These are phyloP conservation scores for Hirschioporus abietinus DNA, from an alignment of 768 basidiomycete genomes.

Conservation along the genomic window DNA sequence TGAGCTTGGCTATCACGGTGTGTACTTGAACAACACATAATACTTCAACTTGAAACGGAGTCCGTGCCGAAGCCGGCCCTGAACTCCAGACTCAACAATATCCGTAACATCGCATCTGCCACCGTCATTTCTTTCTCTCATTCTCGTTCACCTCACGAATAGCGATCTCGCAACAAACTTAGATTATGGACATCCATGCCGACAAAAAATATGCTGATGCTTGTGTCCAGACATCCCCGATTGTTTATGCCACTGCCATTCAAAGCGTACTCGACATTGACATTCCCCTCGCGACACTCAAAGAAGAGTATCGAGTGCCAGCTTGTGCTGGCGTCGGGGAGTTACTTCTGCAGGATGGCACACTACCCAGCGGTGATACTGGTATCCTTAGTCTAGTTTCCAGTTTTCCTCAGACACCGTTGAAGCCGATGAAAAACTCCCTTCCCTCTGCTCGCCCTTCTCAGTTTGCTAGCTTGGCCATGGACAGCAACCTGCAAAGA, in stretches of 20 bases:
- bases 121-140: no score
- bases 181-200: not conserved
- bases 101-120: no score
- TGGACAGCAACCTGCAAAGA: not conserved
- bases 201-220: constrained; percentile 4
- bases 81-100: no score
- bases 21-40: no score
- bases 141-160: not conserved
- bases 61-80: no score
- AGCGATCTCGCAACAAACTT: not conserved
- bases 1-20: no score
- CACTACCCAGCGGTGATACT: not conserved
- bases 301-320: not conserved
- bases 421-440: not conserved
- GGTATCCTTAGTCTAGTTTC: not conserved
- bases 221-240: constrained; percentile 6
- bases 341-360: not conserved
- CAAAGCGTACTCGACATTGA: not conserved
- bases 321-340: not conserved
- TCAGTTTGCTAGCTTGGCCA: not conserved
- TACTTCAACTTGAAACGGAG: no score
- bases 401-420: not conserved
- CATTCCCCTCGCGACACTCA: not conserved
- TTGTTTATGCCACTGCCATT: not conserved
- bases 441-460: not conserved